phyloP scores from a whole-genome alignment of 257 asterid species.

The Verbascum thapsus region DNA sequence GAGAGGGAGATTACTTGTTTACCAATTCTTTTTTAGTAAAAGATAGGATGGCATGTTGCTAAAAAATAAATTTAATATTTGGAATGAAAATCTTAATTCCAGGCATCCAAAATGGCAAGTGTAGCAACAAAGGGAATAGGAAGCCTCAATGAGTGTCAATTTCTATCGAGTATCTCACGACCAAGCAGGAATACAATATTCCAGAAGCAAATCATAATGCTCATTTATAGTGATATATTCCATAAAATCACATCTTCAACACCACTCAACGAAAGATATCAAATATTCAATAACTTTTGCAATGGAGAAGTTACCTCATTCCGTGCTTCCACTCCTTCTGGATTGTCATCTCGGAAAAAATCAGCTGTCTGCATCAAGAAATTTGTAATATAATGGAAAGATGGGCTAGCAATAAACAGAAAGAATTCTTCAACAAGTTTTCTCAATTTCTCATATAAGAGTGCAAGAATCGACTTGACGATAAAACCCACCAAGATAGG shows the following conservation, averaged over 20 bases:
- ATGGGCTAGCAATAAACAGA: background rate
- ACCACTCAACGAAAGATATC: background rate
- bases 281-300: background rate
- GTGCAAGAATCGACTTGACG: background rate
- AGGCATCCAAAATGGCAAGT: background rate
- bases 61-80: background rate
- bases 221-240: conserved; percentile 8
- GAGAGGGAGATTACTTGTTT: background rate
- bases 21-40: background rate
- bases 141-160: conserved; percentile 2
- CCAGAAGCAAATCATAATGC: conserved; percentile 26
- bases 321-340: conserved; percentile 97
- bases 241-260: background rate
- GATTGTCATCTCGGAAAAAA: conserved; percentile 94
- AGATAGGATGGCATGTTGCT: background rate
- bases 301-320: conserved; percentile 71
- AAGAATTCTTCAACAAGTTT: conserved; percentile 9
- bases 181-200: conserved; percentile 27
- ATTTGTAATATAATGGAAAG: conserved; percentile 26
- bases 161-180: conserved; percentile 20
- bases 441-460: background rate
- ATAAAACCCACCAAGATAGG: background rate
- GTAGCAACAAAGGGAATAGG: conserved; percentile 16
- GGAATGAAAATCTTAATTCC: conserved; percentile 12
- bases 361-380: conserved; percentile 78